A percentile compares a stretch with the other conserved stretches of the same genome.
Evolutionary conservation across 768 basidiomycete genomes (phyloP).

Genomic region (Piloderma croceum): DNA sequence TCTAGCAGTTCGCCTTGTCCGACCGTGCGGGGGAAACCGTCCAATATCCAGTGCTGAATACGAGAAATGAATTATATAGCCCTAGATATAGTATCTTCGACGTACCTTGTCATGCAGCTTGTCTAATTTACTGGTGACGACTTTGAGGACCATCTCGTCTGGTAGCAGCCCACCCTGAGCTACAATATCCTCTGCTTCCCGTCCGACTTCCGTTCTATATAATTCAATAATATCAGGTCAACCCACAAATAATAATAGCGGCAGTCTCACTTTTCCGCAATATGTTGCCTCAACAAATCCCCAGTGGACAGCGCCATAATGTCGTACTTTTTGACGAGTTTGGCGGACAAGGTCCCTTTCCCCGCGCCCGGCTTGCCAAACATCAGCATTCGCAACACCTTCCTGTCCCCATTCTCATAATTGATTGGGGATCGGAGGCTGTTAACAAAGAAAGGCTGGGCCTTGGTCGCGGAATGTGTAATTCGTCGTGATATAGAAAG

Average conservation of each 20-base stretch:
- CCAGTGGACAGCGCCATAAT: constrained; percentile 76
- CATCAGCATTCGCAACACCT: constrained; percentile 44
- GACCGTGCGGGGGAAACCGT: constrained; percentile 88
- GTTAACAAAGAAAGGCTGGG: constrained; percentile 49
- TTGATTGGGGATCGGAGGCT: constrained; percentile 29
- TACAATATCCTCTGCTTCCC: constrained; percentile 71
- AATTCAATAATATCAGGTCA: background rate
- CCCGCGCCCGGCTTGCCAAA: constrained; percentile 67
- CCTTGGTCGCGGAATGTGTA: constrained; percentile 26
- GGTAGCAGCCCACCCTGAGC: constrained; percentile 72
- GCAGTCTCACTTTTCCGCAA: constrained; percentile 58
- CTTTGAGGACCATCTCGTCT: constrained; percentile 73
- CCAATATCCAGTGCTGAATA: constrained; percentile 80
- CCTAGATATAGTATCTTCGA: background rate
- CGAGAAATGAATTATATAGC: background rate
- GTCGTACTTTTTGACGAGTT: constrained; percentile 77
- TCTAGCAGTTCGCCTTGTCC: constrained; percentile 80
- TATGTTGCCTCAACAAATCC: constrained; percentile 81
- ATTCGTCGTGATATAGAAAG: constrained; percentile 16
- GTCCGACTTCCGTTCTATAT: constrained; percentile 61
- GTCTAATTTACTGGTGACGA: constrained; percentile 71
- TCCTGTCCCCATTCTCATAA: constrained; percentile 16
- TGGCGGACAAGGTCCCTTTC: constrained; percentile 77
- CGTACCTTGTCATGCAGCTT: constrained; percentile 58
- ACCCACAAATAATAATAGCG: too few species aligned